Evolutionary conservation across 2,329 filamentous ascomycete species (phyloP).

Genomic region (Xylariaceae sp.): DNA sequence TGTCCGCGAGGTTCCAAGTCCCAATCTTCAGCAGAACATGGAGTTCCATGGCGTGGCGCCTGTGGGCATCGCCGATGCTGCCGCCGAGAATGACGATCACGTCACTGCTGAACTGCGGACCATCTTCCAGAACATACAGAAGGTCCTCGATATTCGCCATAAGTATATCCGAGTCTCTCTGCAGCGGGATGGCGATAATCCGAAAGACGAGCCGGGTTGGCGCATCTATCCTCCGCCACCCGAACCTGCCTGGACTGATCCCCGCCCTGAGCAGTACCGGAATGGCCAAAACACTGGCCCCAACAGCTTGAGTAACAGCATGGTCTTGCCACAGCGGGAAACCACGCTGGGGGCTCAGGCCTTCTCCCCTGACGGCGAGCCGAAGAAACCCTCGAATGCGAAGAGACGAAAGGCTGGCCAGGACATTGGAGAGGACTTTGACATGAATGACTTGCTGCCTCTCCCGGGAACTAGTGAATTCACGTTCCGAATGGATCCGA

Average conservation of each 20-base stretch:
- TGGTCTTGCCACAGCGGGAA: conserved; percentile 33
- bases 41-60: conserved; percentile 53
- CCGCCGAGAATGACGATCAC: conserved; percentile 67
- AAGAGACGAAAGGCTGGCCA: conserved; percentile 78
- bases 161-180: conserved; percentile 84
- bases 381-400: conserved; percentile 37
- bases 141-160: conserved; percentile 78
- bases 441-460: conserved; percentile 70
- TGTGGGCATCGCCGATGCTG: conserved; percentile 58
- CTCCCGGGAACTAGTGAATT: conserved; percentile 65
- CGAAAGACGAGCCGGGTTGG: conserved; percentile 79
- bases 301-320: conserved; percentile 45
- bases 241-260: conserved; percentile 75
- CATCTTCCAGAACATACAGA: conserved; percentile 88
- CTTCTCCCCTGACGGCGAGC: conserved; percentile 27
- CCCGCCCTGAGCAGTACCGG: conserved; percentile 38
- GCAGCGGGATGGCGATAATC: conserved; percentile 78
- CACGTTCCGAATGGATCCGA: conserved; percentile 73
- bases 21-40: conserved; percentile 23
- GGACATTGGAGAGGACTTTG: conserved; percentile 88
- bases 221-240: conserved; percentile 86
- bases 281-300: conserved; percentile 32
- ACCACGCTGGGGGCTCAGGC: conserved; percentile 24
- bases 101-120: conserved; percentile 77
- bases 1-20: conserved; percentile 11